Base-by-base conservation (phyloP, 2,329 filamentous ascomycete genomes). In the Pseudogymnoascus sp. region DNA sequence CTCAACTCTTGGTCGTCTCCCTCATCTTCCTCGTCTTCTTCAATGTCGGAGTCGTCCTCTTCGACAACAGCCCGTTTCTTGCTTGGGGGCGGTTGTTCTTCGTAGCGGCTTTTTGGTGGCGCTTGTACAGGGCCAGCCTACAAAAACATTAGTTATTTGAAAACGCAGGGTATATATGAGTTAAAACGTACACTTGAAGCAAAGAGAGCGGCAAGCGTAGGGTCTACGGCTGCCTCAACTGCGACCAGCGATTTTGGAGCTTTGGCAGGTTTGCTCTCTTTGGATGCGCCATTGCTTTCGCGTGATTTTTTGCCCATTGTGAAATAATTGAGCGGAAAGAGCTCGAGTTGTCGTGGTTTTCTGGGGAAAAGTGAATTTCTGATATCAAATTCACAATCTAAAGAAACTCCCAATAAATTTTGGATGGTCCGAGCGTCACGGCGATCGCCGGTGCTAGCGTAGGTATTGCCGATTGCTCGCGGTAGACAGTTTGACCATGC, bases 161-260 rank as follows among this genome's bases (percentile, higher is more conserved):
- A 33, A 55, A 33, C 22, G n/a, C 28, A 19, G 2, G 9, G n/a
- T 33, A 55, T 12, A 55, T 52, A n/a, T 25, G 25, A 42, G 42
- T 25, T 41, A 45, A 59, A 45, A 82, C 86, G 77, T 82, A 91
- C 88, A 79, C 89, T 91, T 63, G 81, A 79, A 63, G 86, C 82
- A 76, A 92, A 92, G 39, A 92, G 80, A 65, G 87, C 85, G 70
- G 86, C 81, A 67, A 92, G 78, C 62, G 80, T 77, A 72, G 88
- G 87, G 78, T 92, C 88, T 64, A 91, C 79, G 64, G 80, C 79
- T 73, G 83, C 83, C 52, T 69, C 67, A 25, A 69, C 64, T 9
- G 64, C 64, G 9, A 68, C n/a, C 61, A 77, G 71, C 38, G 74
- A 66, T 63, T 72, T 70, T 63, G 68, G 69, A 33, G 62, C 65